Base-by-base conservation (phyloP, 345 rosid genomes). In the Hibiscus syriacus region DNA sequence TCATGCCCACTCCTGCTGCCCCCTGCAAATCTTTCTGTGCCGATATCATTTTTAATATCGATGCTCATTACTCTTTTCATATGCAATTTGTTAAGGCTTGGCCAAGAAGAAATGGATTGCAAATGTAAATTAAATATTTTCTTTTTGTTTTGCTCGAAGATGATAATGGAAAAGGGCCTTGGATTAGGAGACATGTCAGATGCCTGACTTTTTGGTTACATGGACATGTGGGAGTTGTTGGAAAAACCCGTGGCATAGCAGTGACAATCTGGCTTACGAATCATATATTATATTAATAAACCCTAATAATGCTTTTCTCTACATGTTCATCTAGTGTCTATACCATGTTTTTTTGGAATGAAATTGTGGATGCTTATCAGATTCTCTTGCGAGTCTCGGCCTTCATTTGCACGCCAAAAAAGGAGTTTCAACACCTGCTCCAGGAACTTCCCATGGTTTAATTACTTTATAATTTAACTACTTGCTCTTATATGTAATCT, bases 161-260 rank as follows among this genome's bases (percentile, higher is more conserved):
- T 52, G 55, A 30, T 43, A 61, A 54, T 8, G 29, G 12, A 16
- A 6, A 29, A 55, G 68, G 68, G 50, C 45, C 38, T 73, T 66
- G 73, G 76, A 53, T 57, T 49, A 64, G 55, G 30, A 65, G 75
- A 64, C 71, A 22, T 66, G 77, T 72, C 73, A 66, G 74, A 75
- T 79, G 77, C 77, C 36, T 61, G 68, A 46, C 77, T 70, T 79
- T 79, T 54, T 56, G 53, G 64, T 55, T 75, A 75, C 82, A 79
- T 22, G 23, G 56, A 70, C 82, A 79, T 70, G 77, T 75, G 79
- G 67, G 64, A 57, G n/a, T 23, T 72, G 77, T 72, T 65, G 29
- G 49, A 34, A 72, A 64, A 68, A 36, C 71, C 58, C 70, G 56
- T 39, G 72, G 54, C 68, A 69, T 9, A 34, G 30, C 75, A 23